Percentiles rank a stretch among this genome's conserved stretches.
Conservation (phyloP, 331 rosid species). For the Prunus yedoensis region DNA sequence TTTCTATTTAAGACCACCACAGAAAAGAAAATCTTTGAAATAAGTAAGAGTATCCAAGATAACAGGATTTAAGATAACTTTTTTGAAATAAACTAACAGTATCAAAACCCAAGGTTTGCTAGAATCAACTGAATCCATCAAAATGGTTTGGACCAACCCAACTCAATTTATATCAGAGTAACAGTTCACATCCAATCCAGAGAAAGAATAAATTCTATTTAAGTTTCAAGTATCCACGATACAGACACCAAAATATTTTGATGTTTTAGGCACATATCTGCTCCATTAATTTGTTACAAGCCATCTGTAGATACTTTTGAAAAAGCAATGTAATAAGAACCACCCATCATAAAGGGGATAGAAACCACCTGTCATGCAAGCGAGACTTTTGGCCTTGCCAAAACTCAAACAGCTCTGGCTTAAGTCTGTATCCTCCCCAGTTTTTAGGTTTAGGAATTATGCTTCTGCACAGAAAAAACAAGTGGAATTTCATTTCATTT, state of each 20-base stretch:
- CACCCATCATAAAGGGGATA: slow-evolving; percentile 51
- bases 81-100: background rate
- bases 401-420: slow-evolving; percentile 79
- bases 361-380: slow-evolving; percentile 96
- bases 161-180: background rate
- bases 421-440: slow-evolving; percentile 98
- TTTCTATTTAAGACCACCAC: background rate
- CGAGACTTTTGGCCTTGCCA: slow-evolving; percentile 99
- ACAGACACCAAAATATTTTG: background rate
- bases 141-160: background rate
- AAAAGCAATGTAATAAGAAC: slow-evolving; percentile 5
- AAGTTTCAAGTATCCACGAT: background rate
- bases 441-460: slow-evolving; percentile 78
- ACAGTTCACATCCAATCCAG: slow-evolving; percentile 13
- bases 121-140: background rate
- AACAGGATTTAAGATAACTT: background rate
- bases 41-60: background rate
- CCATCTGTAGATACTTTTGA: slow-evolving; percentile 3
- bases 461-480: slow-evolving; percentile 54
- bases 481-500: slow-evolving; percentile 20
- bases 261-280: background rate
- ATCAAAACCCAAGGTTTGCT: background rate
- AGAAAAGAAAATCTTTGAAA: background rate
- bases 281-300: background rate
- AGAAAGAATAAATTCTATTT: background rate